These are phyloP conservation scores for Hirschioporus abietinus DNA, from an alignment of 768 basidiomycete species.

Conservation along the genomic window DNA sequence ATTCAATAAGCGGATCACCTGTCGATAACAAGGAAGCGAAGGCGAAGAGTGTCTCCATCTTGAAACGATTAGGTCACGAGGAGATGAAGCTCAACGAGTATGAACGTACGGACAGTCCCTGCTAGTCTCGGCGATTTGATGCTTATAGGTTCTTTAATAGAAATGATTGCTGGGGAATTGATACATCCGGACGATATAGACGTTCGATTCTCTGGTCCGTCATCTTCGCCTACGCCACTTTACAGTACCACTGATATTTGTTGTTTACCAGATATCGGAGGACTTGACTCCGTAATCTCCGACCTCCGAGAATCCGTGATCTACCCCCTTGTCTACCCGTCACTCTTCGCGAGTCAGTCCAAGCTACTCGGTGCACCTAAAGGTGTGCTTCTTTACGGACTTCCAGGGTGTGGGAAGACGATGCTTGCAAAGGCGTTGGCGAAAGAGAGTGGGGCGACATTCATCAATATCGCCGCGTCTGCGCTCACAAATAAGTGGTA, in stretches of 20 bases:
- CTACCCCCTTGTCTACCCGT: constrained; percentile 87
- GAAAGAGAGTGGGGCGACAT: constrained; percentile 94
- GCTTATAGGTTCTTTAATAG: constrained; percentile 30
- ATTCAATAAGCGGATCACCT: constrained; percentile 35
- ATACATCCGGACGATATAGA: constrained; percentile 89
- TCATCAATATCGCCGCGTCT: constrained; percentile 82
- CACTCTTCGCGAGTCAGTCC: constrained; percentile 78
- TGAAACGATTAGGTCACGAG: constrained; percentile 66
- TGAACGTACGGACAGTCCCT: constrained; percentile 54
- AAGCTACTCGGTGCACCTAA: constrained; percentile 88
- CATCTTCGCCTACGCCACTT: background rate
- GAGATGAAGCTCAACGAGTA: constrained; percentile 84
- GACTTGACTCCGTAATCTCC: constrained; percentile 84
- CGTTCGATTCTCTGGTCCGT: constrained; percentile 65
- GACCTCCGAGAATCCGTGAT: constrained; percentile 94
- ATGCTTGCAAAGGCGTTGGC: constrained; percentile 99
- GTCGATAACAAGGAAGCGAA: constrained; percentile 56
- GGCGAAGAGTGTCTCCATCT: constrained; percentile 62
- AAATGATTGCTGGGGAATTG: constrained; percentile 85
- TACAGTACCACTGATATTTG: background rate
- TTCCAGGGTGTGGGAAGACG: constrained; percentile 98
- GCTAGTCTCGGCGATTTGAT: background rate
- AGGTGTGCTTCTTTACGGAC: constrained; percentile 92
- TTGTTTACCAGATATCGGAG: constrained; percentile 68
- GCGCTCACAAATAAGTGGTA: constrained; percentile 80